Percentiles rank a stretch among this genome's conserved stretches.
Conservation (phyloP, 192 early-diverging fungal species). For the Umbelopsis ramanniana region DNA sequence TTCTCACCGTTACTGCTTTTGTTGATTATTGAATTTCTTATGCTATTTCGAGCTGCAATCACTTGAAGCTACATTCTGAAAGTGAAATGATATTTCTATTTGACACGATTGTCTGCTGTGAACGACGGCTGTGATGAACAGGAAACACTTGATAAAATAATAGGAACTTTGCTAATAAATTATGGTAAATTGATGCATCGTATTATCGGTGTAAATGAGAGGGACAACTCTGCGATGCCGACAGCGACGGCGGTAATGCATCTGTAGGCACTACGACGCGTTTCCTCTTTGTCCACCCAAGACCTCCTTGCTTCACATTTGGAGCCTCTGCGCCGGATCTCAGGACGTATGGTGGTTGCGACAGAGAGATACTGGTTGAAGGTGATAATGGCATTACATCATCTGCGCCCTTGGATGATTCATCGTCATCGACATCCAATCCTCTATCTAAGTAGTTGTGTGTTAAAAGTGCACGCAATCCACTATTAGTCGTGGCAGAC, state of each 20-base stretch:
- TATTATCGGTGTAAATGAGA: conserved; percentile 5
- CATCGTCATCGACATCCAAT: background rate
- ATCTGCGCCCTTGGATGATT: background rate
- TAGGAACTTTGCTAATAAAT: background rate
- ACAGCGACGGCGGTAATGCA: background rate
- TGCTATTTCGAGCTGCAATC: no score
- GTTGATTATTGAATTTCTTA: no score
- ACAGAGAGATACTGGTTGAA: background rate
- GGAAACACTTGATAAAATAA: no score
- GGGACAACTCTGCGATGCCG: conserved; percentile 4
- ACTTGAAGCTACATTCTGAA: no score
- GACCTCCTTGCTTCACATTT: background rate
- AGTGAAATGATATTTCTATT: no score
- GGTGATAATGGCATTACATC: background rate
- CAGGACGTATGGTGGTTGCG: background rate
- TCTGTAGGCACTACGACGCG: background rate
- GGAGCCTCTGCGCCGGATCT: background rate
- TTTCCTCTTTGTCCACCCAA: conserved; percentile 13
- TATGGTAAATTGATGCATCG: background rate
- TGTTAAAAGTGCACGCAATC: background rate
- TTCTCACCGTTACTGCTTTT: no score
- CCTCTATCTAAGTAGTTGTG: background rate
- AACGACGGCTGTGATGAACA: no score
- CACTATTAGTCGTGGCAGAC: background rate
- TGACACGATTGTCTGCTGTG: no score